Conservation (phyloP, 1,139 yeast species). For the Candida glucosophila region DNA sequence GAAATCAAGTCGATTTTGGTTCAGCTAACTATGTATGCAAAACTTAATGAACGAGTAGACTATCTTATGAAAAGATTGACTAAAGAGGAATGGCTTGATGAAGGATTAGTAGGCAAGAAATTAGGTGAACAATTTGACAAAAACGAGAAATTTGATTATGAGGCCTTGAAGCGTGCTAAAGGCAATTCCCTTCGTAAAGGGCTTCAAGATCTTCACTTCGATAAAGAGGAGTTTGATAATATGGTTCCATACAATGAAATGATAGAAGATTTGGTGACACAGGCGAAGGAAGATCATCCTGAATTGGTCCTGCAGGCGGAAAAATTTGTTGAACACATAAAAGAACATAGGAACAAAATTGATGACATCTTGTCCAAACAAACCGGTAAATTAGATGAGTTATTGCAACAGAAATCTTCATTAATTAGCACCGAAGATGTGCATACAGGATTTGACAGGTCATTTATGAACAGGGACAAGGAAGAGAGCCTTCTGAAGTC, state of each 20-base stretch:
- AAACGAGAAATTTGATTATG: conserved; percentile 43
- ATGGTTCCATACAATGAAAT: conserved; percentile 84
- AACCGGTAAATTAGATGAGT: conserved; percentile 50
- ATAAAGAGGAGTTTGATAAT: conserved; percentile 47
- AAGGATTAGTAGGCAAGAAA: conserved; percentile 28
- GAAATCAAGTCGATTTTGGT: conserved; percentile 70
- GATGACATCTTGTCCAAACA: conserved; percentile 55
- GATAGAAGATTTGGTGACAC: conserved; percentile 82
- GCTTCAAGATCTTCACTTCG: conserved; percentile 32
- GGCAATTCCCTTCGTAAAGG: conserved; percentile 36
- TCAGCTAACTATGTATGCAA: conserved; percentile 68
- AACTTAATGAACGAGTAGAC: conserved; percentile 67
- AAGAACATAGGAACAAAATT: conserved; percentile 62
- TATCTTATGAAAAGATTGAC: conserved; percentile 36
- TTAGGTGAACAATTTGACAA: conserved; percentile 47
- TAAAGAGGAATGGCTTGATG: conserved; percentile 34
- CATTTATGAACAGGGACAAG: conserved; percentile 59
- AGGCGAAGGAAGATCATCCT: conserved; percentile 50
- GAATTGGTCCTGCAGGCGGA: conserved; percentile 39
- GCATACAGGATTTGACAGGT: conserved; percentile 88
- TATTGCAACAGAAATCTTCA: conserved; percentile 60
- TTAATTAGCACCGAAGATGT: conserved; percentile 87
- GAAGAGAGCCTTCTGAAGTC: conserved; percentile 9
- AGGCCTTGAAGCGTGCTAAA: conserved; percentile 24
- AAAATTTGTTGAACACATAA: conserved; percentile 32